These are phyloP conservation scores for Citrus maxima DNA, from an alignment of 345 rosid species.

Conservation along the genomic window DNA sequence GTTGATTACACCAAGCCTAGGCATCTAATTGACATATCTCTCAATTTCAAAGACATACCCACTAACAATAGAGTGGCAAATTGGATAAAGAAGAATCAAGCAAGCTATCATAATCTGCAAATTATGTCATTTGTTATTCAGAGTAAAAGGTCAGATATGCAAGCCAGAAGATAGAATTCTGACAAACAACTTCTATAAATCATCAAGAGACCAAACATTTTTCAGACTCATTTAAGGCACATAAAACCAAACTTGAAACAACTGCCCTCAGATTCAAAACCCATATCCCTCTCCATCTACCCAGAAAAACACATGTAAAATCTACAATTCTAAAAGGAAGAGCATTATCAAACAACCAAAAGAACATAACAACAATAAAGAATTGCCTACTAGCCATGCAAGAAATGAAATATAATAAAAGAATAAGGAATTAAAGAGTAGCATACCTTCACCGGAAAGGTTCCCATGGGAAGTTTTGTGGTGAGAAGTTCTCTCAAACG, in stretches of 20 bases:
- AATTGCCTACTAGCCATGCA: neutral
- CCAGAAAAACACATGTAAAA: neutral
- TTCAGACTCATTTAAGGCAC: neutral
- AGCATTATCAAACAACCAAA: neutral
- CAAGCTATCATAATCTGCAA: neutral
- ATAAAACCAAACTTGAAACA: neutral
- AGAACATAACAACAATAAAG: neutral
- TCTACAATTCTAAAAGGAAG: neutral
- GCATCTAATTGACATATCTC: neutral
- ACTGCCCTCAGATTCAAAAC: neutral
- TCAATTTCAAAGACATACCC: neutral
- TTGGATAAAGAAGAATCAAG: neutral
- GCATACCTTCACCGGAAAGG: constrained; percentile 93
- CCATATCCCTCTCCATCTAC: neutral
- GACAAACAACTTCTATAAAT: neutral
- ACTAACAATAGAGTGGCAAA: neutral
- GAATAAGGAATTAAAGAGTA: neutral
- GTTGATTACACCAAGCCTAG: neutral
- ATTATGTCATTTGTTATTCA: neutral
- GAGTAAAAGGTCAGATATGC: neutral
- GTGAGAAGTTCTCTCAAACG: constrained; percentile 93
- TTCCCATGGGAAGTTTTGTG: constrained; percentile 88
- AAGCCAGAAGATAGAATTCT: neutral
- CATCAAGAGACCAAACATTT: neutral
- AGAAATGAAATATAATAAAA: neutral